Base-by-base conservation (phyloP, 257 asterid genomes). In the Phtheirospermum japonicum region DNA sequence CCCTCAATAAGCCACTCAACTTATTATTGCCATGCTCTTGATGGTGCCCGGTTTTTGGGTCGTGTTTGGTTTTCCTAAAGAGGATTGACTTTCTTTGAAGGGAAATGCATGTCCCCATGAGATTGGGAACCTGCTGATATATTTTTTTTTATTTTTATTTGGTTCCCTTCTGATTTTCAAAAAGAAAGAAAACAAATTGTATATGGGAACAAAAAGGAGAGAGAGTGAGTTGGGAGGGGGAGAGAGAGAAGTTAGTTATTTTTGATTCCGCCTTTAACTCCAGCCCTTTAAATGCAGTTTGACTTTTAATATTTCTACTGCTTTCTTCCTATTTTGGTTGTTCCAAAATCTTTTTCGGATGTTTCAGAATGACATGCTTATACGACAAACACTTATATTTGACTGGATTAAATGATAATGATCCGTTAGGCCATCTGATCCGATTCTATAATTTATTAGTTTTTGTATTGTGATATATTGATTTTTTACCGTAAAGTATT, bases 31-130 rank as follows among this genome's bases (percentile, higher is more conserved):
- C 28, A 9, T 50, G 28, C 9, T 71, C 84, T 2, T 60, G 65
- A 3, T 2, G 17, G 31, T 11, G 20, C 17, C 6, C 31, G 12
- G 32, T n/a, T 13, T 63, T 65, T 12, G 63, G 18, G 2, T 52
- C 77, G 8, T 57, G 74, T 14, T 53, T 73, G n/a, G 74, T 52
- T 60, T 66, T 81, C 65, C 45, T 84, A 20, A 72, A 23, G 56
- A 62, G 72, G 60, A 45, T 50, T 36, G 79, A 28, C 43, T 73
- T 65, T 36, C 73, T 59, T 33, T 68, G 88, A 11, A 78, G 28
- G 66, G 97, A 90, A 69, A 82, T 75, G 95, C 95, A 88, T 58
- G 87, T 63, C 52, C 96, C 97, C 97, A 90, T 87, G 90, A 82
- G 83, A 51, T 42, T 16, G 14, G 0, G 46, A n/a, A n/a, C n/a